phyloP scores from a whole-genome alignment of 208 protist species.

The Blastocrithidia nonstop region DNA sequence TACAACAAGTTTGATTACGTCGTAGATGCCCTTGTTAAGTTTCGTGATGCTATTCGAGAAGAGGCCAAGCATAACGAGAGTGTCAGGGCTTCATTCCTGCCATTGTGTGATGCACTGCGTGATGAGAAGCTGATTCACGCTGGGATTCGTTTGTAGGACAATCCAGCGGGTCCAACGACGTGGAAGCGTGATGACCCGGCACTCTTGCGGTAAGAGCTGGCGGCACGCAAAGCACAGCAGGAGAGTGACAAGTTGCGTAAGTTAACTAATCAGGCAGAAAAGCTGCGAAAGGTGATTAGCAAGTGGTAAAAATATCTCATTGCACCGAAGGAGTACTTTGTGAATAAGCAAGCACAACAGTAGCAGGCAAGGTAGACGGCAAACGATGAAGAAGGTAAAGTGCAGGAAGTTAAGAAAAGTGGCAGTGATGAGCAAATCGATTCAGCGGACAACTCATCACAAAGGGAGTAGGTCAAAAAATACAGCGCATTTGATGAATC shows the following conservation, averaged over 20 bases:
- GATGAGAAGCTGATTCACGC: constrained; percentile 65
- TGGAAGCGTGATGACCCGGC: constrained; percentile 68
- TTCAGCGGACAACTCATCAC: too few species aligned
- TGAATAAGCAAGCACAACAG: constrained; percentile 11
- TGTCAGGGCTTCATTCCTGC: constrained; percentile 23
- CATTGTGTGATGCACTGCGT: constrained; percentile 56
- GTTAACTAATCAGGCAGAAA: constrained; percentile 42
- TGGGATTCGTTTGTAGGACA: constrained; percentile 74
- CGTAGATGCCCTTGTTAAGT: constrained; percentile 50
- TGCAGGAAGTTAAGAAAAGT: too few species aligned
- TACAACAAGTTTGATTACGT: constrained; percentile 31
- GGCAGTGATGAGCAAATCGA: too few species aligned
- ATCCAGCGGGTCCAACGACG: constrained; percentile 33
- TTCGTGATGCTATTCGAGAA: constrained; percentile 58
- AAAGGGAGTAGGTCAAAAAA: too few species aligned
- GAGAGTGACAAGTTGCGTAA: constrained; percentile 23
- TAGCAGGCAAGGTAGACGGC: constrained; percentile 6
- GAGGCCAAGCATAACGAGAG: constrained; percentile 24
- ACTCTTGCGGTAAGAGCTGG: constrained; percentile 31
- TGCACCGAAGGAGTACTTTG: constrained; percentile 25
- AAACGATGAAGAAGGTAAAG: too few species aligned
- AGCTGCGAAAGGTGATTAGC: constrained; percentile 35
- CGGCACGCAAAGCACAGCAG: constrained; percentile 20
- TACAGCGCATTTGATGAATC: constrained; percentile 31
- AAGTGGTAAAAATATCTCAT: constrained; percentile 46